Base-by-base conservation (phyloP, 1,284 basidiomycete genomes). In the Austroboletus novae-zelandiae region DNA sequence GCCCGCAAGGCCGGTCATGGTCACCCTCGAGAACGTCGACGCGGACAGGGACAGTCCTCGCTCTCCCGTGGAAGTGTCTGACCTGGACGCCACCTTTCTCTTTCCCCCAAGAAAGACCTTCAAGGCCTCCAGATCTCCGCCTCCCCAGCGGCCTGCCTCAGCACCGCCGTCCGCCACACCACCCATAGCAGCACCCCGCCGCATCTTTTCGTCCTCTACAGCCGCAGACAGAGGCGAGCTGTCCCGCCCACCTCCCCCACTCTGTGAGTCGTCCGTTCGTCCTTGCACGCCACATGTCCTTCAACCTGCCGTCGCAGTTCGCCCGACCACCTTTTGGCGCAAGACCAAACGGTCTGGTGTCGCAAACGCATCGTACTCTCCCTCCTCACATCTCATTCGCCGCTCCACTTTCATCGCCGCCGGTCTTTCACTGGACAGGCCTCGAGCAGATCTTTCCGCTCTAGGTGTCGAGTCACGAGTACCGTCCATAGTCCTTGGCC, bases 311-410 rank as follows among this genome's bases (percentile, higher is more conserved):
- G 23, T 37, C 13, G 2, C 49, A 80, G 78, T 77, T 45, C 83
- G 86, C 27, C 85, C 86, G 1, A 86, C 80, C 3, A 84, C 86
- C 0, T 88, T 88, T 64, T 88, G 85, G 86, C 74, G 84, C 30
- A 81, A 79, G 54, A 84, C 81, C 4, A 75, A 70, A 37, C 78
- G 81, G 11, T 86, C 83, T 18, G 85, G 83, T 17, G 80, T 88
- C 2, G 76, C 82, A 35, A 75, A 73, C 2, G 77, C 83, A 8
- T 81, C 80, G 0, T 87, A 85, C 59, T 86, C 86, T 9, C 85
- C 84, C 0, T 77, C 83, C 0, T 78, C 78, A 0, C 81, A 86
- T 61, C 76, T 85, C 51, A 75, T 89, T 39, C 82, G 86, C 35
- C 79, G 85, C 5, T 82, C 84, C 5, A 86, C 85, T 1, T 88